phyloP scores from a whole-genome alignment of 257 asterid species.

The Leonotis leonurus region DNA sequence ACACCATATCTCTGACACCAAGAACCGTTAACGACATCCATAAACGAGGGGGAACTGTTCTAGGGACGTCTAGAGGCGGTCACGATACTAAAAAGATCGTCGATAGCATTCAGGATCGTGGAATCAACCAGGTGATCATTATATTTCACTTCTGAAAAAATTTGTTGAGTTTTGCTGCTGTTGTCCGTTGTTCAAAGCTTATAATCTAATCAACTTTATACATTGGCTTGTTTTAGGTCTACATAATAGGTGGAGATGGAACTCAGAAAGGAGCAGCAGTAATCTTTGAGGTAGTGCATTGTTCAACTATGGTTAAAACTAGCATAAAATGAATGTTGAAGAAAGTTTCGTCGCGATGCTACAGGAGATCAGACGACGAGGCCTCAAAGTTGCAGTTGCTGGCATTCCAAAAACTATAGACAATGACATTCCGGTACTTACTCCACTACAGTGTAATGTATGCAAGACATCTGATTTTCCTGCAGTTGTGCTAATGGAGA shows the following conservation, averaged over 20 bases:
- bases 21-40: conserved; percentile 70
- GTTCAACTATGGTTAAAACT: background rate
- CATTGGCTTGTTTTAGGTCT: conserved; percentile 50
- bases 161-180: background rate
- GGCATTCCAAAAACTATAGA: conserved; percentile 92
- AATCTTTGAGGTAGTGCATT: conserved; percentile 64
- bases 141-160: no score
- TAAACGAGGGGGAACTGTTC: conserved; percentile 84
- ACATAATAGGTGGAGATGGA: conserved; percentile 92
- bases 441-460: background rate
- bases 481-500: background rate
- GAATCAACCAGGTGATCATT: conserved; percentile 66
- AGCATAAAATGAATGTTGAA: no score
- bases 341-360: no score
- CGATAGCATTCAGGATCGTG: conserved; percentile 88
- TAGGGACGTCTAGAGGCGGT: conserved; percentile 90
- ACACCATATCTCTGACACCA: conserved; percentile 60
- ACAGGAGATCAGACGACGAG: conserved; percentile 76
- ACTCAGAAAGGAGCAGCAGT: conserved; percentile 90
- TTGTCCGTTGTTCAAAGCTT: no score
- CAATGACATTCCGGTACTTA: conserved; percentile 78
- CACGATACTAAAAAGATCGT: conserved; percentile 76
- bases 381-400: conserved; percentile 75
- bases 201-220: background rate
- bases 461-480: background rate